These are phyloP conservation scores for Aspergillus neoniger DNA, from an alignment of 2,329 filamentous ascomycete genomes.

Conservation along the genomic window DNA sequence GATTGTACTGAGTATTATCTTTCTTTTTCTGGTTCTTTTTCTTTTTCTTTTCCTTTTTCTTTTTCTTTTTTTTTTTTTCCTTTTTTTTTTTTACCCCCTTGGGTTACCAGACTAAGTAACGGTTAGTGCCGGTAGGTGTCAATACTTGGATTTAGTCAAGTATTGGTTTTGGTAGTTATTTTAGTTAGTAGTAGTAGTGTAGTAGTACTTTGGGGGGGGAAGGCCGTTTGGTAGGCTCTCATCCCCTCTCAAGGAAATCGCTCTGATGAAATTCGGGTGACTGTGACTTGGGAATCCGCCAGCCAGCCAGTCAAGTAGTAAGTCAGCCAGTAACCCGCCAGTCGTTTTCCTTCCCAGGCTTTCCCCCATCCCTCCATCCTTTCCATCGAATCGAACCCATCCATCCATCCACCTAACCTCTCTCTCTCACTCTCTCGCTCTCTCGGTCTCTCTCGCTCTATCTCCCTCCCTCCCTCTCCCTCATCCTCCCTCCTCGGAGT, in stretches of 20 bases:
- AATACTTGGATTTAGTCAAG: neutral
- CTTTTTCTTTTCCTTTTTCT: too few species aligned
- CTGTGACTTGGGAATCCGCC: neutral
- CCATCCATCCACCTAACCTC: neutral
- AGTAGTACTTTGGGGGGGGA: neutral
- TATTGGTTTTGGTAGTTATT: neutral
- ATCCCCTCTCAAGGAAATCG: neutral
- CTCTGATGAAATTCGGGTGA: constrained; percentile 6
- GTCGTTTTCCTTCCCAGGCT: neutral
- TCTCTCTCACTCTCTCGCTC: too few species aligned
- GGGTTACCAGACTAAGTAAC: neutral
- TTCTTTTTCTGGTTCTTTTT: neutral
- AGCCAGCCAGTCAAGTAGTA: neutral
- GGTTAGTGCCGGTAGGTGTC: constrained; percentile 2
- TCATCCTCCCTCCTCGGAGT: neutral
- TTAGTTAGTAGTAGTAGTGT: neutral
- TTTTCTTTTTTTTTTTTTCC: too few species aligned
- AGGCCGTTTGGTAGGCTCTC: neutral
- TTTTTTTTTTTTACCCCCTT: neutral
- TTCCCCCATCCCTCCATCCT: neutral
- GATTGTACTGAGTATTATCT: too few species aligned
- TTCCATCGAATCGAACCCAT: too few species aligned
- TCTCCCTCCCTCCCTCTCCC: neutral
- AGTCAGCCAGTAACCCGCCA: neutral
- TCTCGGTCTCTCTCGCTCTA: neutral